Evolutionary conservation across 1,284 basidiomycete genomes (phyloP).

Genomic region (Heterobasidion parviporum): DNA sequence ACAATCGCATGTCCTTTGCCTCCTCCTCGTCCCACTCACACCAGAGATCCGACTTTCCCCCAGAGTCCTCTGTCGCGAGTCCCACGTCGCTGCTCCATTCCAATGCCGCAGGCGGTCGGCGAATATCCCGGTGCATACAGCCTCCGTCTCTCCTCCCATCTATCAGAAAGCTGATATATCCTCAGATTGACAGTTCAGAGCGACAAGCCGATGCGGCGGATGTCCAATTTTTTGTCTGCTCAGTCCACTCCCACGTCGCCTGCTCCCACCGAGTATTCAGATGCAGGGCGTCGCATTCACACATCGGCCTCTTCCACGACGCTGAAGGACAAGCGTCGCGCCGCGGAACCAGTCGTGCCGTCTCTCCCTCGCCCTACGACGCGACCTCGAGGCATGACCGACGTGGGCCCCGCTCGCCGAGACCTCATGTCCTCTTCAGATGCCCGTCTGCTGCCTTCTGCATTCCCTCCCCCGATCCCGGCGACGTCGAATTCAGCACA

Average conservation of each 20-base stretch:
- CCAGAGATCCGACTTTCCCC: conserved; percentile 9
- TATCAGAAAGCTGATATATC: not conserved
- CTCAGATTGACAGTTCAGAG: conserved; percentile 9
- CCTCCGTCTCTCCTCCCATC: not conserved
- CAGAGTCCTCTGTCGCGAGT: conserved; percentile 9
- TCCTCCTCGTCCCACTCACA: conserved; percentile 50
- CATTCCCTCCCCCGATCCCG: not conserved
- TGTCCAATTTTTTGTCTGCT: conserved; percentile 1
- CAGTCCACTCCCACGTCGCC: conserved; percentile 4
- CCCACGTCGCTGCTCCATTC: conserved; percentile 6
- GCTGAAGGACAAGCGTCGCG: conserved; percentile 9
- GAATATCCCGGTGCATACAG: conserved; percentile 9
- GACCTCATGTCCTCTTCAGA: conserved; percentile 1
- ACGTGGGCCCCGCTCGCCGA: conserved; percentile 13
- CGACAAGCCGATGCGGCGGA: conserved; percentile 9
- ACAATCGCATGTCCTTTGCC: conserved; percentile 43
- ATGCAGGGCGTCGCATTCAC: conserved; percentile 3
- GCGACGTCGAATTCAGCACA: conserved; percentile 6
- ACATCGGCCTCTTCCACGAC: conserved; percentile 12
- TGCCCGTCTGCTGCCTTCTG: not conserved
- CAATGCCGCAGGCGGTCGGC: conserved; percentile 1
- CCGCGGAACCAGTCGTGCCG: conserved; percentile 14
- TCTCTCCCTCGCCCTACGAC: conserved; percentile 15
- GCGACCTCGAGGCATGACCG: conserved; percentile 48
- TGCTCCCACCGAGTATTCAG: not conserved